These are phyloP conservation scores for Dalechampia spathulata DNA, from an alignment of 441 rosid genomes.

Conservation along the genomic window DNA sequence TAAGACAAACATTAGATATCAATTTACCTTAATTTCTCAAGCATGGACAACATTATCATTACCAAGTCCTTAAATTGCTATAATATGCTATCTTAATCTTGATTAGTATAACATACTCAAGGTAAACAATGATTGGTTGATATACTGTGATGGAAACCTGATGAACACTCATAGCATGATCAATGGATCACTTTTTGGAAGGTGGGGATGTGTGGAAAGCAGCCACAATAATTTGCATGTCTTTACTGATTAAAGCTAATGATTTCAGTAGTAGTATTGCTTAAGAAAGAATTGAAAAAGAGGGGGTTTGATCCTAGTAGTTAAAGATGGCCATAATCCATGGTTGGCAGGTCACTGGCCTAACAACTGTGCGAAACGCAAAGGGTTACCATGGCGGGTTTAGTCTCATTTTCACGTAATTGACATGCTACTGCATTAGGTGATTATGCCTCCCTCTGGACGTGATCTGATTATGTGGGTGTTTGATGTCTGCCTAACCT, in stretches of 20 bases:
- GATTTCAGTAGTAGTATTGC: too few relatives aligned
- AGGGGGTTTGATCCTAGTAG: background rate
- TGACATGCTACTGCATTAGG: conserved; percentile 13
- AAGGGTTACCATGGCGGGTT: conserved; percentile 9
- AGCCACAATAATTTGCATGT: too few relatives aligned
- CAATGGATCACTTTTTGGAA: too few relatives aligned
- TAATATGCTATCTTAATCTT: background rate
- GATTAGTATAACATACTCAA: background rate
- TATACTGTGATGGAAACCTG: too few relatives aligned
- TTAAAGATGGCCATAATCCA: background rate
- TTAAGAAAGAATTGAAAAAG: background rate
- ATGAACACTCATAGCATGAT: too few relatives aligned
- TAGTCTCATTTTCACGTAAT: conserved; percentile 10
- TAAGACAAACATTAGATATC: conserved; percentile 20
- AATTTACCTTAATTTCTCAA: conserved; percentile 22
- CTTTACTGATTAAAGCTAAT: too few relatives aligned
- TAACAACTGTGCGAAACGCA: conserved; percentile 11
- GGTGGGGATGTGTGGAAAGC: too few relatives aligned
- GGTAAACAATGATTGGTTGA: conserved; percentile 8
- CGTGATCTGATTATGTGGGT: background rate
- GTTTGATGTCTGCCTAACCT: conserved; percentile 15
- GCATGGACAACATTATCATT: conserved; percentile 17
- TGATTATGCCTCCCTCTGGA: conserved; percentile 4
- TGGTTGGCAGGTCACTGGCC: conserved; percentile 17
- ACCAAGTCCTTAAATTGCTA: background rate